Evolutionary conservation across 805 yeast species (phyloP).

Genomic region (Ogataea ramenticola): DNA sequence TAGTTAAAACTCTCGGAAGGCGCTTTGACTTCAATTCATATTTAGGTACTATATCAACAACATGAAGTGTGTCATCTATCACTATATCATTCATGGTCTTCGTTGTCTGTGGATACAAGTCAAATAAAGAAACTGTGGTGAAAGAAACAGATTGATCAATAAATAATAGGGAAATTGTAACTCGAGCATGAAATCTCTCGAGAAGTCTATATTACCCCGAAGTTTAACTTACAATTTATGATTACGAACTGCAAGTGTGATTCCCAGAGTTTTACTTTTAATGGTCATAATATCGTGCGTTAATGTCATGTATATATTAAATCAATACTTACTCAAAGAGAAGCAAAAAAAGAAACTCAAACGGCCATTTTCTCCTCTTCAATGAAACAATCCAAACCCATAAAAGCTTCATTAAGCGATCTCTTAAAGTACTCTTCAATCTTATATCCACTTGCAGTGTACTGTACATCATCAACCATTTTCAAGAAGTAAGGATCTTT

Average conservation of each 20-base stretch:
- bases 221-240: no score
- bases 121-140: no score
- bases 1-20: conserved; percentile 33
- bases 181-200: no score
- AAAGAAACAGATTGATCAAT: no score
- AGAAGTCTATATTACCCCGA: no score
- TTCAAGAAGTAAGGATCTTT: conserved; percentile 51
- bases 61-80: not conserved
- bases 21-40: not conserved
- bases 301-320: no score
- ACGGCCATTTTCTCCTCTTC: conserved; percentile 40
- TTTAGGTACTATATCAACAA: no score
- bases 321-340: not conserved
- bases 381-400: conserved; percentile 80
- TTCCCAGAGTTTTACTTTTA: no score
- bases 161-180: no score
- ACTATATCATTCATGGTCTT: not conserved
- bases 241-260: no score
- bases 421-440: conserved; percentile 63
- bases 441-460: conserved; percentile 80
- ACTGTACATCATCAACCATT: conserved; percentile 46
- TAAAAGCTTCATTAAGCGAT: conserved; percentile 80
- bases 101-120: no score
- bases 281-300: no score
- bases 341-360: not conserved